phyloP scores from a whole-genome alignment of 1,284 basidiomycete species.

The Gomphus bonarii region DNA sequence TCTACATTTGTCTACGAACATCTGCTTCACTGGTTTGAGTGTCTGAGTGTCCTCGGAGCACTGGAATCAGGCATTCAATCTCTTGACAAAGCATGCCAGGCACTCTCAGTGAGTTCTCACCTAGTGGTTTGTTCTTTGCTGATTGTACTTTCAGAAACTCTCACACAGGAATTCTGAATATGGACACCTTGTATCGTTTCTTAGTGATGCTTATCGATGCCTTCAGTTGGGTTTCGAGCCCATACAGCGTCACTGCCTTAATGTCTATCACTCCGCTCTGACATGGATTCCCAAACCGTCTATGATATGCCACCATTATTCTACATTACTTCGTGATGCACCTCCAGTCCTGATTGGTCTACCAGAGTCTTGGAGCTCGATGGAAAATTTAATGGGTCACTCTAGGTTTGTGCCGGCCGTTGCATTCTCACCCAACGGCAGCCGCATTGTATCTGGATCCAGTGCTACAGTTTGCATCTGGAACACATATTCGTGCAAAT shows the following conservation, averaged over 20 bases:
- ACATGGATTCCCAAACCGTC: background rate
- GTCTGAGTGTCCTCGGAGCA: background rate
- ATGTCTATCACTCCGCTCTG: background rate
- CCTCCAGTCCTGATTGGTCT: background rate
- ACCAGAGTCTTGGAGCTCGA: background rate
- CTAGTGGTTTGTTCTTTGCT: background rate
- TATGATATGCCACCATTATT: background rate
- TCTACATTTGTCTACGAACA: background rate
- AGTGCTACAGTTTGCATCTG: slow-evolving; percentile 5
- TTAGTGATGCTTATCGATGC: background rate
- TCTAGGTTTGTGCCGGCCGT: slow-evolving; percentile 7
- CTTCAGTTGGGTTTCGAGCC: background rate
- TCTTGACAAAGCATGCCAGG: background rate
- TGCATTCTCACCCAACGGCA: slow-evolving; percentile 5
- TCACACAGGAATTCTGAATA: background rate
- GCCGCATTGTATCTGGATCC: slow-evolving; percentile 6
- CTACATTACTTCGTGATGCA: background rate
- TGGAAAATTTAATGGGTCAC: background rate
- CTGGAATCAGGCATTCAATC: background rate
- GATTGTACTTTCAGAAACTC: background rate
- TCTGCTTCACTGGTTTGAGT: background rate
- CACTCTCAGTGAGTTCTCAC: background rate
- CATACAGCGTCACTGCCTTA: background rate
- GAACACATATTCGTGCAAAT: background rate
- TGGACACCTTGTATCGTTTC: background rate